These are phyloP conservation scores for Fomitopsis schrenkii DNA, from an alignment of 1,284 basidiomycete genomes.

Conservation along the genomic window DNA sequence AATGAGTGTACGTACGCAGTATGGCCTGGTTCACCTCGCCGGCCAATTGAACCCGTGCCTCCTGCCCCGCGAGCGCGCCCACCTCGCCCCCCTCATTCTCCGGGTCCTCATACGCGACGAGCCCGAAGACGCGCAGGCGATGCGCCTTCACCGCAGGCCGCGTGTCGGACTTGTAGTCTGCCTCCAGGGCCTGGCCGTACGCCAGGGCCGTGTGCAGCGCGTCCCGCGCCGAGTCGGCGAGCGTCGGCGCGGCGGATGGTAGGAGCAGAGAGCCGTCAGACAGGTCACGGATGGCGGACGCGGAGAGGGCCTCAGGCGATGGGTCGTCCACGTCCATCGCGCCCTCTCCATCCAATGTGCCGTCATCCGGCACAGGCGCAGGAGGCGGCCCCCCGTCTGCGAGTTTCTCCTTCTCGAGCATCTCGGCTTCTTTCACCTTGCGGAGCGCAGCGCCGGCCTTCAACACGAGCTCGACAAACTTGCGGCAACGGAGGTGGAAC, in stretches of 20 bases:
- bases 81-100: slow-evolving; percentile 57
- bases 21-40: slow-evolving; percentile 79
- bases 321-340: slow-evolving; percentile 44
- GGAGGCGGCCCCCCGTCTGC: not conserved
- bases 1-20: slow-evolving; percentile 49
- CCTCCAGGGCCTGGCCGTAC: slow-evolving; percentile 67
- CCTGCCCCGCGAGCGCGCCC: slow-evolving; percentile 61
- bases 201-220: slow-evolving; percentile 61
- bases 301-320: slow-evolving; percentile 25
- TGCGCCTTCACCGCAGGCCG: slow-evolving; percentile 59
- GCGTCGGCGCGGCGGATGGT: slow-evolving; percentile 12
- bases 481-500: slow-evolving; percentile 76
- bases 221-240: slow-evolving; percentile 30
- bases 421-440: slow-evolving; percentile 41
- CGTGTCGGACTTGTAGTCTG: slow-evolving; percentile 59
- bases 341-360: slow-evolving; percentile 28
- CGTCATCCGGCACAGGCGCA: slow-evolving; percentile 13
- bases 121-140: slow-evolving; percentile 69
- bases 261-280: slow-evolving; percentile 1
- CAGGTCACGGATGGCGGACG: slow-evolving; percentile 10
- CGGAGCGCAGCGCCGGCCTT: slow-evolving; percentile 64
- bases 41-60: slow-evolving; percentile 61
- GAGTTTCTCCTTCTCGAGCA: slow-evolving; percentile 17
- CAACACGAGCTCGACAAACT: slow-evolving; percentile 77
- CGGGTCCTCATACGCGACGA: slow-evolving; percentile 77